Percentiles rank a stretch among this genome's conserved stretches.
phyloP scores from a whole-genome alignment of 805 yeast species.

The Suhomyces canberraensis region DNA sequence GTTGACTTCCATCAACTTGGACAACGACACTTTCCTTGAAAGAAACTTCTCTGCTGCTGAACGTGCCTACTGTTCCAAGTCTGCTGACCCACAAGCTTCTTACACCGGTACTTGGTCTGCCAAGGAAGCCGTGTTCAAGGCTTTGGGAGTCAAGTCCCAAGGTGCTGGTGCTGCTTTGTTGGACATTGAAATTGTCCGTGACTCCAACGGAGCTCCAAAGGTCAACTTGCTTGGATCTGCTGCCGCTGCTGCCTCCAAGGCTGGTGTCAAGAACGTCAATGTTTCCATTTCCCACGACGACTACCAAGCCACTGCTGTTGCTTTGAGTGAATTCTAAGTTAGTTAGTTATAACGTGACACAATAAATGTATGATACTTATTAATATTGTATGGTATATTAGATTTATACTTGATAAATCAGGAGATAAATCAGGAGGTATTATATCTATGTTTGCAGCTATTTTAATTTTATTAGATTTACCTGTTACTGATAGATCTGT shows the following conservation, averaged over 20 bases:
- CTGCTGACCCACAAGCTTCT: conserved; percentile 82
- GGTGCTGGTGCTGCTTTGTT: conserved; percentile 95
- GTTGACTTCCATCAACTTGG: conserved; percentile 72
- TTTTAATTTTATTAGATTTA: too few species aligned
- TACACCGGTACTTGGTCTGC: conserved; percentile 99
- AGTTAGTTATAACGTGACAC: too few species aligned
- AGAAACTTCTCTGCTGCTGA: conserved; percentile 87
- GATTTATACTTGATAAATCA: too few species aligned
- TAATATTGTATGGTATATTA: too few species aligned
- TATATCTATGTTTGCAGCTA: too few species aligned
- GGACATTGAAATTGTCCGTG: conserved; percentile 84
- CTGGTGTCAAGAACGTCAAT: conserved; percentile 68
- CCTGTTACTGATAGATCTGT: too few species aligned
- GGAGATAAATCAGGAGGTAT: too few species aligned
- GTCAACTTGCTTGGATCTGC: conserved; percentile 81
- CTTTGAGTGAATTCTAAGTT: conserved; percentile 59
- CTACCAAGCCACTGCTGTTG: conserved; percentile 96
- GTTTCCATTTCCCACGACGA: conserved; percentile 97
- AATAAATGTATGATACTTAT: neutral
- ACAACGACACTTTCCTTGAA: conserved; percentile 86
- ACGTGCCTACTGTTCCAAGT: conserved; percentile 67
- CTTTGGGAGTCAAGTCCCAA: conserved; percentile 79
- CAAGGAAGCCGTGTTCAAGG: conserved; percentile 97
- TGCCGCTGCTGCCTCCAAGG: conserved; percentile 61
- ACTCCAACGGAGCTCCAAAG: conserved; percentile 72